phyloP scores from a whole-genome alignment of 345 rosid genomes.

The Viola odorata region DNA sequence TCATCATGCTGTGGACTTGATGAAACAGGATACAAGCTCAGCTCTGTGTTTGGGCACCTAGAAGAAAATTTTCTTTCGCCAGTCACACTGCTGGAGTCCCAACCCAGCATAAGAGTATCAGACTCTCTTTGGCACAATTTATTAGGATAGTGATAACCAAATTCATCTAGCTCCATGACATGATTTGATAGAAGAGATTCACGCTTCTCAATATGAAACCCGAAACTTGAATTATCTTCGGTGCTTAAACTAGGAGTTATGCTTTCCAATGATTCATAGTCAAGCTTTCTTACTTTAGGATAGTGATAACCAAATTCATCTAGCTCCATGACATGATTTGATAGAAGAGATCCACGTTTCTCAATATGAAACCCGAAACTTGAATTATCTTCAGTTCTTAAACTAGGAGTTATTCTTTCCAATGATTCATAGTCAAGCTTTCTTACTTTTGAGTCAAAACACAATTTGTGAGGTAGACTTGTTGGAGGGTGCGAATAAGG shows the following conservation, averaged over 20 bases:
- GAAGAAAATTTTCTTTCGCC: conserved; percentile 30
- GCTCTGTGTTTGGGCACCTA: conserved; percentile 22
- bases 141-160: conserved; percentile 3
- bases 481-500: no score
- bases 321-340: conserved; percentile 17
- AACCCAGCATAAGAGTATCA: conserved; percentile 34
- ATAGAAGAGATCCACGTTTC: conserved; percentile 27
- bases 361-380: conserved; percentile 23
- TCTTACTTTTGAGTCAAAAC: no score
- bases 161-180: conserved; percentile 22
- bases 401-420: conserved; percentile 16
- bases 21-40: conserved; percentile 27
- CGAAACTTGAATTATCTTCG: conserved; percentile 18
- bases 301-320: conserved; percentile 18
- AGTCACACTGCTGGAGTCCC: conserved; percentile 33
- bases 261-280: no score
- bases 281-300: no score
- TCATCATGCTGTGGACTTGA: conserved; percentile 21
- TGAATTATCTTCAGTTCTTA: conserved; percentile 19
- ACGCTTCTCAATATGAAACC: conserved; percentile 23
- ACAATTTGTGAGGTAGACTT: no score
- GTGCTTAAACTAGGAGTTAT: conserved; percentile 19
- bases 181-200: conserved; percentile 24
- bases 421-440: no score
- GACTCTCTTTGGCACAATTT: conserved; percentile 16